Evolutionary conservation across 2,329 filamentous ascomycete genomes (phyloP).

Genomic region (Pezicula radicicola): DNA sequence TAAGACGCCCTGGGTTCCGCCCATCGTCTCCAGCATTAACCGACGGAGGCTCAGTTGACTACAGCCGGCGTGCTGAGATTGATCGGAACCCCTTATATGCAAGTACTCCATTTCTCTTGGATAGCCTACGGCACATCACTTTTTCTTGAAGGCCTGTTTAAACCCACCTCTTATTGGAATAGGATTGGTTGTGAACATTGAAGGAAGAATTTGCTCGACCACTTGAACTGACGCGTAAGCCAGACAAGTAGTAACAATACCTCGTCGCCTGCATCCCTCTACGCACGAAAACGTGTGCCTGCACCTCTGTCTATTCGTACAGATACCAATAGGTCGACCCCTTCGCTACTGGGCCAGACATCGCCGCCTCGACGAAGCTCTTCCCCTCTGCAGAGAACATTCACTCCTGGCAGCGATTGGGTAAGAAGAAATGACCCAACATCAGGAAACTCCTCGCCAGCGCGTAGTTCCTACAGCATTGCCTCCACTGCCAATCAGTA

Average conservation of each 20-base stretch:
- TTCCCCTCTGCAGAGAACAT: conserved; percentile 19
- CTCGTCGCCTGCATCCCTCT: conserved; percentile 27
- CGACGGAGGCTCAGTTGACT: conserved; percentile 28
- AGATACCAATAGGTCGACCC: conserved; percentile 25
- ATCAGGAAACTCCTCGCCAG: conserved; percentile 25
- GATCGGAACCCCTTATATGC: conserved; percentile 23
- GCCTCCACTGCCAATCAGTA: conserved; percentile 26
- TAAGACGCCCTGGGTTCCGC: conserved; percentile 48
- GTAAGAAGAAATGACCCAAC: conserved; percentile 13
- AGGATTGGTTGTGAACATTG: too few relatives aligned
- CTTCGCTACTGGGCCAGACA: conserved; percentile 21
- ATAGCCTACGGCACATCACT: background rate
- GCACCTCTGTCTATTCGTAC: conserved; percentile 19
- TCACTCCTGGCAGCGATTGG: conserved; percentile 16
- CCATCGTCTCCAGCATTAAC: conserved; percentile 29
- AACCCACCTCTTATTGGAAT: background rate
- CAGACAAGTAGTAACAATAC: conserved; percentile 20
- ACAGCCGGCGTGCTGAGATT: conserved; percentile 29
- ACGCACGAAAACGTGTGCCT: conserved; percentile 23
- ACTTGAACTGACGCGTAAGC: background rate
- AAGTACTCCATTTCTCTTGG: conserved; percentile 10
- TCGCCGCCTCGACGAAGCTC: conserved; percentile 21
- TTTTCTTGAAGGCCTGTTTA: background rate
- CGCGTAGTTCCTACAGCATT: conserved; percentile 26
- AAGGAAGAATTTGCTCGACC: background rate